phyloP scores from a whole-genome alignment of 1,284 basidiomycete genomes.

The Sporisorium exsertum region DNA sequence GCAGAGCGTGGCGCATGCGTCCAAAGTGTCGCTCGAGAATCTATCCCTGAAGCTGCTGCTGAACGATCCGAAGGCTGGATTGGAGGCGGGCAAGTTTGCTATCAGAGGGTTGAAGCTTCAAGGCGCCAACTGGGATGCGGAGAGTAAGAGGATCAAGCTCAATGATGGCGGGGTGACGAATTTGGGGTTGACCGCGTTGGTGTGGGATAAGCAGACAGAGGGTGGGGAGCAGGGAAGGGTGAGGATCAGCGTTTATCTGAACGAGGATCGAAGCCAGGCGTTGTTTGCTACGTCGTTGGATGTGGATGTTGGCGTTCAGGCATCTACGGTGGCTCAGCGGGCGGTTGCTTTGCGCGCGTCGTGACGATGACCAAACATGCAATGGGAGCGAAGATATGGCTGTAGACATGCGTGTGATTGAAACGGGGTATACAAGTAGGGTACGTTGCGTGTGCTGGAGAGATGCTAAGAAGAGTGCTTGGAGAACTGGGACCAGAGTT shows the following conservation, averaged over 20 bases:
- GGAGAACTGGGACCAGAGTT: slow-evolving; percentile 27
- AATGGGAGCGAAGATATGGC: not conserved
- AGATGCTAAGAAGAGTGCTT: slow-evolving; percentile 3
- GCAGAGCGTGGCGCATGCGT: slow-evolving; percentile 61
- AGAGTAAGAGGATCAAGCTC: slow-evolving; percentile 29
- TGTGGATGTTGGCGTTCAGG: slow-evolving; percentile 73
- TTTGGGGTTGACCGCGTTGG: slow-evolving; percentile 53
- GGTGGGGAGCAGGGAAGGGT: slow-evolving; percentile 11
- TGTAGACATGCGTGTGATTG: not conserved
- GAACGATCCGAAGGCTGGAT: slow-evolving; percentile 31
- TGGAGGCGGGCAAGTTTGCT: slow-evolving; percentile 70
- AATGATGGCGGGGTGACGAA: slow-evolving; percentile 56
- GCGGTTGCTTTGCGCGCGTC: slow-evolving; percentile 65
- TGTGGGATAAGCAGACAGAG: slow-evolving; percentile 39
- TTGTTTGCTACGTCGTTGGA: slow-evolving; percentile 86
- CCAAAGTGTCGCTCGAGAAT: slow-evolving; percentile 58
- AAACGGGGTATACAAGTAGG: slow-evolving; percentile 9
- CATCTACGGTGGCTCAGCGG: slow-evolving; percentile 53
- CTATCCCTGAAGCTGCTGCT: slow-evolving; percentile 52
- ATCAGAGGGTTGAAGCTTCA: slow-evolving; percentile 61
- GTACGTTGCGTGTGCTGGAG: not conserved
- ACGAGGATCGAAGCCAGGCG: slow-evolving; percentile 87
- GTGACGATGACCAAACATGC: slow-evolving; percentile 1
- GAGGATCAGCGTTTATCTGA: slow-evolving; percentile 90
- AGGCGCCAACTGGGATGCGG: slow-evolving; percentile 55